Evolutionary conservation across 2,329 filamentous ascomycete species (phyloP), one percentile per base, ranked within the genome.

Genomic region (Alternaria novae-zelandiae): DNA sequence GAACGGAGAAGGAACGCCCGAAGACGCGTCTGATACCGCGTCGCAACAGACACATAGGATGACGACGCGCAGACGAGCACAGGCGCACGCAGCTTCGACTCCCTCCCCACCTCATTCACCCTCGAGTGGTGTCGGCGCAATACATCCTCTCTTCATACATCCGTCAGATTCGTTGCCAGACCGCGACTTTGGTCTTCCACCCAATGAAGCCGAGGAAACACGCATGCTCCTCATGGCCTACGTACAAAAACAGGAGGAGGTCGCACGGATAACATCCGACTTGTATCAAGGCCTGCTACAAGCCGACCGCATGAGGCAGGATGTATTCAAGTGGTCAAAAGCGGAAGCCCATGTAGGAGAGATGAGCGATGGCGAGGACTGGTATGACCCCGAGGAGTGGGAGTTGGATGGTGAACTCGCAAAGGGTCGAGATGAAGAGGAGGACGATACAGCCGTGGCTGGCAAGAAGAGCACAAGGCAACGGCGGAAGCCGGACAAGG

Each of bases 331-430:
- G 69, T 94, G 91, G 90, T 86, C 89, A 69, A 93, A 93, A 76
- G 90, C 92, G 2, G 92, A 95, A 80, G 91, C 86, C 21, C 92
- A 95, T 74, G 79, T 89, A 15, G 87, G 89, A 54, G 91, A 94
- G 78, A 89, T 96, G 89, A 94, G 91, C 54, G 93, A 96, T 76
- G 92, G 92, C 11, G 93, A 96, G 82, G 93, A 96, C 77, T 96
- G 92, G 91, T 94, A 94, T 75, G 93, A 96, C 79, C 88, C 87
- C 74, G 90, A 93, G 57, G 91, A 93, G 80, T 95, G 92, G 91
- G 88, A 87, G 0, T 78, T 96, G 53, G 86, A 88, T 9, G 90
- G 91, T 65, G 90, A 92, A 69, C 81, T 95, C 8, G 90, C 92
- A 78, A 96, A 96, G 81, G 92, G 92, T 0, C 90, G 92, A 72